A percentile compares a stretch with the other conserved stretches of the same genome.
Evolutionary conservation across 306 rosid genomes (phyloP).

Genomic region (Rosa persica): DNA sequence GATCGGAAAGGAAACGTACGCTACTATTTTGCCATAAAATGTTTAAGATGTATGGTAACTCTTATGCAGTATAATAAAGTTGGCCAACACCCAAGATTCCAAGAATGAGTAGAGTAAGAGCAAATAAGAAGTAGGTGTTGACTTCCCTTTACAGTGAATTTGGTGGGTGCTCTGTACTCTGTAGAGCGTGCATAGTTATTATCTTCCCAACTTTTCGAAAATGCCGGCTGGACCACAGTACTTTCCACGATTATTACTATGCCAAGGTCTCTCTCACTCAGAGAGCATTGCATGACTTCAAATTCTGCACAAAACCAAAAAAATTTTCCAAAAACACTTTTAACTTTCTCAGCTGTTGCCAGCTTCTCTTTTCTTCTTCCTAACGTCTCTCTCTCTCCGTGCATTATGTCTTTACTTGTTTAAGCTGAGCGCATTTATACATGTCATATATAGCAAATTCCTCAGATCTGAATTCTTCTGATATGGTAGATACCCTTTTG

Average conservation of each 20-base stretch:
- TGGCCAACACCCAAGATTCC: neutral
- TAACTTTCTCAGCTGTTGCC: neutral
- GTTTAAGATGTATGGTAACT: neutral
- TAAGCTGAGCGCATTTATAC: neutral
- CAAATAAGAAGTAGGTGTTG: neutral
- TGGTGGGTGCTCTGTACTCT: neutral
- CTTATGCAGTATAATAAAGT: neutral
- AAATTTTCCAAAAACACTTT: neutral
- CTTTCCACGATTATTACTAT: constrained; percentile 3
- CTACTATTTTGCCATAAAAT: neutral
- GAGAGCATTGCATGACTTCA: neutral
- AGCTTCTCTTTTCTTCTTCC: constrained; percentile 5
- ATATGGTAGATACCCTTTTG: constrained; percentile 16
- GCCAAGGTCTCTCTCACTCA: neutral
- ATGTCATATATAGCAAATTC: constrained; percentile 20
- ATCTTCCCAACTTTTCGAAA: neutral
- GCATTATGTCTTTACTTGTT: neutral
- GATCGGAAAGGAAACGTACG: neutral
- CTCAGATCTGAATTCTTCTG: constrained; percentile 21
- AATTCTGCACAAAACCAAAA: too few species aligned
- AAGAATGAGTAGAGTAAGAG: neutral
- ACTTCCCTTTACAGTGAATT: neutral
- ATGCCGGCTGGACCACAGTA: neutral
- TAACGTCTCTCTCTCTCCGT: constrained; percentile 4
- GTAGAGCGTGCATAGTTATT: neutral